Evolutionary conservation across 2,329 filamentous ascomycete species (phyloP).

Genomic region (Paecilomyces formosus): DNA sequence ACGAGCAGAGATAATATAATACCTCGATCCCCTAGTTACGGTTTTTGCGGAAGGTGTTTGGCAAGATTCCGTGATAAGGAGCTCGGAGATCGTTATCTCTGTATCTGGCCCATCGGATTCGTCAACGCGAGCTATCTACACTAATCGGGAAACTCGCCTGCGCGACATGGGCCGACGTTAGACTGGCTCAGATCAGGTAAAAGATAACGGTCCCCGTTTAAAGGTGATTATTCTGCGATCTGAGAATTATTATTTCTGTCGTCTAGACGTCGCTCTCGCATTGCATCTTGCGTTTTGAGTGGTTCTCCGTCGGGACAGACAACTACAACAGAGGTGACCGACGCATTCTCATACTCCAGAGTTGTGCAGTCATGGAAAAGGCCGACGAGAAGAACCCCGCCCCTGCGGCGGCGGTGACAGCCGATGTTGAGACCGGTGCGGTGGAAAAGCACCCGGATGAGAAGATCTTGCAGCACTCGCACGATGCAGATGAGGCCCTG

Average conservation of each 20-base stretch:
- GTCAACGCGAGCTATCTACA: neutral
- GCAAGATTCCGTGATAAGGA: neutral
- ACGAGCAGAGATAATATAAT: neutral
- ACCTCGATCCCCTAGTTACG: neutral
- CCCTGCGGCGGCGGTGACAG: slow-evolving; percentile 14
- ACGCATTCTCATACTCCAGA: neutral
- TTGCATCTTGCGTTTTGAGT: neutral
- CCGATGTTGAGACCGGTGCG: slow-evolving; percentile 14
- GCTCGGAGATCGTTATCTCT: neutral
- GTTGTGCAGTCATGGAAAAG: slow-evolving; percentile 8
- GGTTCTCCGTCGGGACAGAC: neutral
- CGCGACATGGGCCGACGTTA: neutral
- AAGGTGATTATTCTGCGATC: neutral
- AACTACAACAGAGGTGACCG: neutral
- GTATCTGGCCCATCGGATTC: neutral
- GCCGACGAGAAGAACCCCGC: slow-evolving; percentile 34
- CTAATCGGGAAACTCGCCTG: neutral
- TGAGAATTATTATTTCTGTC: neutral
- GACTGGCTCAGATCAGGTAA: neutral
- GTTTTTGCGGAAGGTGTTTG: neutral
- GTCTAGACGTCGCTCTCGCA: neutral
- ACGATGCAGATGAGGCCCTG: slow-evolving; percentile 55
- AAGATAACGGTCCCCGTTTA: neutral
- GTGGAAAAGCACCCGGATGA: slow-evolving; percentile 14
- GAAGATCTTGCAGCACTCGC: slow-evolving; percentile 44